A percentile compares a stretch with the other conserved stretches of the same genome.
Conservation (phyloP, 768 basidiomycete genomes). For the Lentinula edodes region DNA sequence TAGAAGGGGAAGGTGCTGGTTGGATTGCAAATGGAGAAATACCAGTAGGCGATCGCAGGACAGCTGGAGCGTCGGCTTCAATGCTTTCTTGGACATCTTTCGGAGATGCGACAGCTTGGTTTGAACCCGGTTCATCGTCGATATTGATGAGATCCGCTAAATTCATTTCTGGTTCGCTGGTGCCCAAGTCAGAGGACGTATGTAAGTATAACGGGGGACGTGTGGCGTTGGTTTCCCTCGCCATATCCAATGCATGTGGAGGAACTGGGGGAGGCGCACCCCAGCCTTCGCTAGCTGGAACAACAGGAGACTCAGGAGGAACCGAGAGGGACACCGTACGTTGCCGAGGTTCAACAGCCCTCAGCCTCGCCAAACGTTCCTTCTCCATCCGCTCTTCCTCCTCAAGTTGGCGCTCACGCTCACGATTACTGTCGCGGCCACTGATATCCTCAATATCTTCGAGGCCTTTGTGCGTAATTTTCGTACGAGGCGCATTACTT, state of each 20-base stretch:
- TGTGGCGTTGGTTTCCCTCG: background rate
- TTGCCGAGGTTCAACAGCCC: constrained; percentile 39
- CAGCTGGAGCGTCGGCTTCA: constrained; percentile 6
- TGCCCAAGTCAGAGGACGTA: constrained; percentile 33
- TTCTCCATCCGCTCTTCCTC: constrained; percentile 67
- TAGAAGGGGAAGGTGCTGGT: background rate
- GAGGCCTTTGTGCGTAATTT: constrained; percentile 90
- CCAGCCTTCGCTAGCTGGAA: constrained; percentile 47
- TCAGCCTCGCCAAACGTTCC: constrained; percentile 61
- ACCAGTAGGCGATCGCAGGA: constrained; percentile 24
- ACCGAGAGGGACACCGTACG: constrained; percentile 55
- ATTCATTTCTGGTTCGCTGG: constrained; percentile 59
- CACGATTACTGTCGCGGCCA: constrained; percentile 36
- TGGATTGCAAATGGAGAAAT: constrained; percentile 42
- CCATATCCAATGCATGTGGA: constrained; percentile 26
- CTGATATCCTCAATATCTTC: constrained; percentile 83
- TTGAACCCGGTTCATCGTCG: constrained; percentile 49
- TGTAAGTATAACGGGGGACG: constrained; percentile 20
- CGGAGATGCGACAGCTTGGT: constrained; percentile 9
- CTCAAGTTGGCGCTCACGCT: constrained; percentile 55
- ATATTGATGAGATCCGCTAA: constrained; percentile 75
- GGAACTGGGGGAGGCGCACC: constrained; percentile 58
- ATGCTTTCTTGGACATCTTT: constrained; percentile 14
- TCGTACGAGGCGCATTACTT: constrained; percentile 58
- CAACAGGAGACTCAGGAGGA: constrained; percentile 68